These are phyloP conservation scores for Chlamydomonas sp. DNA, from an alignment of 139 green algal genomes.

Conservation along the genomic window DNA sequence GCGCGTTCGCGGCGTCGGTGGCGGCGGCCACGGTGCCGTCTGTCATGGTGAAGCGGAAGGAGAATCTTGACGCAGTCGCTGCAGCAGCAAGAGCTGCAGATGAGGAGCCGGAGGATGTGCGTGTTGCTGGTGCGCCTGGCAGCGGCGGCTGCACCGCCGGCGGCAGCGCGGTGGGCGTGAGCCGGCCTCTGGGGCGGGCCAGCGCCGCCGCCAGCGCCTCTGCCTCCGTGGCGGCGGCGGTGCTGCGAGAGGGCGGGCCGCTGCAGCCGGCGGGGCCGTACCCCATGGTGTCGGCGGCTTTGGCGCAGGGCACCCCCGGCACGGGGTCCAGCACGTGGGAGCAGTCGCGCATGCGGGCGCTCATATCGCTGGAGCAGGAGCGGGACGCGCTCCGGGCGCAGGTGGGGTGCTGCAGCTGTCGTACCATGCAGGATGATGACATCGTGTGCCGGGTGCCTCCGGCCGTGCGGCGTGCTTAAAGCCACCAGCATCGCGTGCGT, in stretches of 20 bases:
- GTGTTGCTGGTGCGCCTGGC: background rate
- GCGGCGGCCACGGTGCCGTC: constrained; percentile 16
- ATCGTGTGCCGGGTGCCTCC: background rate
- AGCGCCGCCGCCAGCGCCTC: constrained; percentile 11
- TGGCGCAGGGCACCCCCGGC: constrained; percentile 3
- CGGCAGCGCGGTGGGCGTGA: background rate
- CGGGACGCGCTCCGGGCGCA: constrained; percentile 27
- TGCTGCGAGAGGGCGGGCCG: constrained; percentile 16
- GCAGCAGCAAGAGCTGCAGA: too few relatives aligned
- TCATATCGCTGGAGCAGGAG: constrained; percentile 43
- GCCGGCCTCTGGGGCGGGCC: background rate
- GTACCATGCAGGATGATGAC: background rate
- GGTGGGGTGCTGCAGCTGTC: constrained; percentile 18
- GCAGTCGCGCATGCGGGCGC: constrained; percentile 34
- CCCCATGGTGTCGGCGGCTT: constrained; percentile 34
- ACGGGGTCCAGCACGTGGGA: constrained; percentile 37
- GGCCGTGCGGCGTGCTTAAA: background rate
- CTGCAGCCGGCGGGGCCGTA: constrained; percentile 31
- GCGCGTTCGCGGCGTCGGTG: constrained; percentile 18
- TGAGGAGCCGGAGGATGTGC: background rate
- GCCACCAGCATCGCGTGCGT: background rate
- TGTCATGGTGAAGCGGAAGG: constrained; percentile 6
- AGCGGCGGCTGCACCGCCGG: background rate
- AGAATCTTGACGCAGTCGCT: constrained; percentile 3
- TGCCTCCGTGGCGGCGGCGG: background rate